A percentile compares a stretch with the other conserved stretches of the same genome.
Evolutionary conservation across 2,329 filamentous ascomycete species (phyloP).

Genomic region (Alternaria brassicicola): DNA sequence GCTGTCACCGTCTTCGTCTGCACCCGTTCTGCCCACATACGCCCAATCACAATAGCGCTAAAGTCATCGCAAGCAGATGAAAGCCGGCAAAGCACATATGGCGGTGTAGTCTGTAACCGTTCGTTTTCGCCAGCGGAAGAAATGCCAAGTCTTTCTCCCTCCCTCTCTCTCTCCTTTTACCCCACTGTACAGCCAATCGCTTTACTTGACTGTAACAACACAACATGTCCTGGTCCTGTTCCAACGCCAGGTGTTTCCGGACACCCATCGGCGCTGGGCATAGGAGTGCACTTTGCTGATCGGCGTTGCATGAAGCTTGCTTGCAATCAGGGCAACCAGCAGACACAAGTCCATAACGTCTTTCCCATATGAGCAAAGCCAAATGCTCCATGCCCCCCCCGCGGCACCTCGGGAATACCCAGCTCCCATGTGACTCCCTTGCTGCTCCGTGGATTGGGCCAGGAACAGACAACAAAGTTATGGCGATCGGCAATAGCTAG

Average conservation of each 20-base stretch:
- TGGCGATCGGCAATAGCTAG: background rate
- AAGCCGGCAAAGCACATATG: slow-evolving; percentile 12
- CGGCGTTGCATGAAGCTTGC: background rate
- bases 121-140: background rate
- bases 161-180: slow-evolving; percentile 1
- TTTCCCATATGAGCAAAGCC: background rate
- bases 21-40: background rate
- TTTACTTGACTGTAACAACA: slow-evolving; percentile 4
- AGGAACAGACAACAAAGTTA: background rate
- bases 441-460: background rate
- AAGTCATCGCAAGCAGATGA: background rate
- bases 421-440: background rate
- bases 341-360: background rate
- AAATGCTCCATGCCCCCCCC: background rate
- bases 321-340: background rate
- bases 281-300: background rate
- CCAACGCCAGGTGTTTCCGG: slow-evolving; percentile 1
- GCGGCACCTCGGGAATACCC: background rate
- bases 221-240: background rate
- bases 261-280: background rate
- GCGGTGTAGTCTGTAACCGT: slow-evolving; percentile 6
- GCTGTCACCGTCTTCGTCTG: background rate
- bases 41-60: slow-evolving; percentile 1
- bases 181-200: slow-evolving; percentile 3
- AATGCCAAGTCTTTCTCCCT: slow-evolving; percentile 1